Base-by-base conservation (phyloP, 768 basidiomycete genomes). In the Tephrocybe sp. region DNA sequence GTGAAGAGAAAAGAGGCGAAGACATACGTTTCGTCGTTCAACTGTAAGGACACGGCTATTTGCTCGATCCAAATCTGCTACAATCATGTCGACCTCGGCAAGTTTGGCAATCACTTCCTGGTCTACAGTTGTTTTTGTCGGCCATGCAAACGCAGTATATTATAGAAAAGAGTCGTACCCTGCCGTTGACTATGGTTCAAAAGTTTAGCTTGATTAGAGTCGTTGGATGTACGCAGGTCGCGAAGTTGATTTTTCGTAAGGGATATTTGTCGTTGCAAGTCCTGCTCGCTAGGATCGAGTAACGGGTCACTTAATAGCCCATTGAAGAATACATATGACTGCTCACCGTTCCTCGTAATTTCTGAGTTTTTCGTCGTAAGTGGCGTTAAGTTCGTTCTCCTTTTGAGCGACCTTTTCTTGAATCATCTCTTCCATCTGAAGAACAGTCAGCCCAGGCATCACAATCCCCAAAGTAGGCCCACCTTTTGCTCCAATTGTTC, bases 331-430 rank as follows among this genome's bases (percentile, higher is more conserved):
- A 5, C 22, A 25, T 4, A 21, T 33, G 18, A 7, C 5, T 8
- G 66, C 82, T 23, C 57, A 93, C 93, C 95, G 80, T 61, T 95
- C 95, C 66, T 94, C 94, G 58, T 95, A 97, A 66, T 98, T 99
- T 43, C 91, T 77, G 64, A 99, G 76, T 57, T 86, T 86, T 70
- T 99, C 97, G 60, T 99, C 97, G 56, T 97, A 97, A 4, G 91
- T 94, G 13, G 95, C 97, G 56, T 95, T 91, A 16, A 98, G 75
- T 69, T 97, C 97, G 49, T 94, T 95, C 72, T 97, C 92, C 69
- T 97, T 98, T 66, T 91, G 88, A 3, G 75, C 72, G 27, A 98
- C 88, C 61, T 86, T 87, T 57, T 97, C 95, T 52, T 83, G 78
- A 49, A 98, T 91, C 72, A 94, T 73, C 38, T 87, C 86, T 19